Conservation (phyloP, 1,284 basidiomycete genomes). For the Grifola frondosa region DNA sequence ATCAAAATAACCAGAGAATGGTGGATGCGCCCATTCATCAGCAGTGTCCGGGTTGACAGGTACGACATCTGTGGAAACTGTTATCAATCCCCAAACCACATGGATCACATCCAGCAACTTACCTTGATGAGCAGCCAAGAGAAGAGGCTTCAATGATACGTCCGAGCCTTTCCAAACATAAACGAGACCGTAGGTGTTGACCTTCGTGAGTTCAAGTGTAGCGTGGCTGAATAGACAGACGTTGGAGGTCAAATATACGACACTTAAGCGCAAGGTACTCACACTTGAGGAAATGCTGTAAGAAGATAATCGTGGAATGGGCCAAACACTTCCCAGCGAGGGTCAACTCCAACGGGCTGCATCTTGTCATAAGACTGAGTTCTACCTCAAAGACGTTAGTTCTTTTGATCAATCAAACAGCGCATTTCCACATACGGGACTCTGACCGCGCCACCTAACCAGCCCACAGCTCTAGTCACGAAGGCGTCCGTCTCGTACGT, state of each 20-base stretch:
- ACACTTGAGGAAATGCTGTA: constrained; percentile 42
- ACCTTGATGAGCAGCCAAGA: constrained; percentile 70
- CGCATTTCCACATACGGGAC: constrained; percentile 34
- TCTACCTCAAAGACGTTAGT: constrained; percentile 15
- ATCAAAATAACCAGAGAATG: constrained; percentile 38
- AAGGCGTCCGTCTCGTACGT: constrained; percentile 45
- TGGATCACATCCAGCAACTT: constrained; percentile 4
- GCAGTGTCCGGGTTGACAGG: constrained; percentile 55
- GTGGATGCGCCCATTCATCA: constrained; percentile 47
- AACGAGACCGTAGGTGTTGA: constrained; percentile 66
- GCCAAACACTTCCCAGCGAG: constrained; percentile 43
- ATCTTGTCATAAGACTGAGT: constrained; percentile 43
- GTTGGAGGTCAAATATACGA: not conserved
- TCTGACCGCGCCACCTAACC: constrained; percentile 51
- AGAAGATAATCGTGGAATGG: constrained; percentile 44
- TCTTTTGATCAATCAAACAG: not conserved
- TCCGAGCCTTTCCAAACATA: constrained; percentile 64
- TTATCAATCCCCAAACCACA: not conserved
- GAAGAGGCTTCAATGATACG: constrained; percentile 56
- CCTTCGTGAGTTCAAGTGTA: constrained; percentile 49
- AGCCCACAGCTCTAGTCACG: constrained; percentile 46
- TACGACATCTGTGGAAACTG: constrained; percentile 45
- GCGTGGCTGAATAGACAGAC: constrained; percentile 41
- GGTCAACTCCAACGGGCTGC: constrained; percentile 42
- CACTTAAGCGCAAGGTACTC: constrained; percentile 11